These are phyloP conservation scores for Oryza officinalis DNA, from an alignment of 176 grass and related monocot genomes.

Conservation along the genomic window DNA sequence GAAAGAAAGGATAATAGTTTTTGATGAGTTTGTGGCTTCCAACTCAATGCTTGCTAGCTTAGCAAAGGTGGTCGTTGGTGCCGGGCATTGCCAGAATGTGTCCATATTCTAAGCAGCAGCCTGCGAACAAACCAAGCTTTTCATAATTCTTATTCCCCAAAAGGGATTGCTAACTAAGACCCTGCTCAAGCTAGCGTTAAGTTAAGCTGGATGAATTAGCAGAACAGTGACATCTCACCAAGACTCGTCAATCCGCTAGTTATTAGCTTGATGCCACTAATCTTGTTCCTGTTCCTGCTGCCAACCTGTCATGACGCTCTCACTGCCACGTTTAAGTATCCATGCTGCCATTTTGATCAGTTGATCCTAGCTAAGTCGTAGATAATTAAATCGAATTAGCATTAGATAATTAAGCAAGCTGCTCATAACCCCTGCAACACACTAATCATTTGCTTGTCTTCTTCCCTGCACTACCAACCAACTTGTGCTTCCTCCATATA, in stretches of 20 bases:
- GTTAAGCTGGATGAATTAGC: neutral
- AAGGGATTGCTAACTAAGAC: neutral
- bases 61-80: slow-evolving; percentile 28
- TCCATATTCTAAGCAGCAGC: slow-evolving; percentile 28
- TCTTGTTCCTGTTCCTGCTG: neutral
- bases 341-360: neutral
- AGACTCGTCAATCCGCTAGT: neutral
- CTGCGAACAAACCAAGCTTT: no score
- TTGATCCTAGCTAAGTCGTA: neutral
- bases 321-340: slow-evolving; percentile 26
- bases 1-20: neutral
- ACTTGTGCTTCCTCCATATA: slow-evolving; percentile 10
- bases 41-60: slow-evolving; percentile 26
- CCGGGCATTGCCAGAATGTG: neutral
- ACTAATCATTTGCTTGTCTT: slow-evolving; percentile 55
- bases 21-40: slow-evolving; percentile 30
- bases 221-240: slow-evolving; percentile 34
- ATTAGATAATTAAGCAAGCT: slow-evolving; percentile 16
- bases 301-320: slow-evolving; percentile 22
- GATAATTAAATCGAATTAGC: neutral
- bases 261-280: neutral
- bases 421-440: slow-evolving; percentile 32
- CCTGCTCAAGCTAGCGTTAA: neutral
- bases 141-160: neutral
- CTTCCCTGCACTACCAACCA: slow-evolving; percentile 53